Evolutionary conservation across 2,329 filamentous ascomycete genomes (phyloP), one percentile per base, ranked within the genome.

Genomic region (Botrytis aclada): DNA sequence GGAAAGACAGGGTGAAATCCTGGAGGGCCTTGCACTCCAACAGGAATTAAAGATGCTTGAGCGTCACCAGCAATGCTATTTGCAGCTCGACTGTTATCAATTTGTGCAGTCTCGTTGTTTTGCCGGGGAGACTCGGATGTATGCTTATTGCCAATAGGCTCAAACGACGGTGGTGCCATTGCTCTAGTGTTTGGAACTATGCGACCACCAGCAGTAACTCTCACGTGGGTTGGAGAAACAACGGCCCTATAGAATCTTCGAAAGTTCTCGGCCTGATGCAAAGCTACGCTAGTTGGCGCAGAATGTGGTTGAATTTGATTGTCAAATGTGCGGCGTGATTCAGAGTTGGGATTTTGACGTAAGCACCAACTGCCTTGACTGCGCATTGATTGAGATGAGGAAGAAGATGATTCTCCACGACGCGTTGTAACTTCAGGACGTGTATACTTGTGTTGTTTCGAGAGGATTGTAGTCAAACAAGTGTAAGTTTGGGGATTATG

Each of bases 211-310:
- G 89, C 89, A 32, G 89, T 92, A 67, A 92, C 89, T 25, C 89
- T 87, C 75, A 91, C 86, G 80, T 91, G 88, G 22, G 88, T 89
- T 12, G 89, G 89, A 47, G 89, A 92, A 7, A 88, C 85, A n/a
- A 91, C 89, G 18, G 89, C 88, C 79, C 89, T 89, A 82, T 89
- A 91, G 79, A 92, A 92, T 70, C 86, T 85, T 79, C 90, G 87
- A 76, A 92, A 92, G n/a, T 89, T 89, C 79, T 91, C 88, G 47
- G 85, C 86, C 76, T 87, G 86, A 79, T 91, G 89, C 39, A 87
- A 86, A 54, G 80, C 81, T 47, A 87, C 80, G 14, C 84, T 87
- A 32, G 84, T 80, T 18, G 88, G 88, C 34, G 88, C 88, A 69
- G 86, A 82, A 51, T 88, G 82, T 86, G 86, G 60, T 79, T 81